Base-by-base conservation (phyloP, 192 early-diverging fungal genomes). In the Spinellus fusiger region DNA sequence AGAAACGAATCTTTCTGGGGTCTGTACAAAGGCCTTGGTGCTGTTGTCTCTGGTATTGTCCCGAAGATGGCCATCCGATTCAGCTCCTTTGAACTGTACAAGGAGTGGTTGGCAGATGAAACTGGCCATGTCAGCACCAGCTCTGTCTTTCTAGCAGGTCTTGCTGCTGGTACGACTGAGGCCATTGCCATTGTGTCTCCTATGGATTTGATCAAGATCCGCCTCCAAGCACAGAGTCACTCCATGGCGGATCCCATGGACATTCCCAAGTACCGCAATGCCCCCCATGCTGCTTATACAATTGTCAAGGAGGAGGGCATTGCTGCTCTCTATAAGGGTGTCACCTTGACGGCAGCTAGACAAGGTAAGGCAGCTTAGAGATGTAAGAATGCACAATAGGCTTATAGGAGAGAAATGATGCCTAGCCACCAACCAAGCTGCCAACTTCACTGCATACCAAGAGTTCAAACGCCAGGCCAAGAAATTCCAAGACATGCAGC, bases 51-150 rank as follows among this genome's bases (percentile, higher is more conserved):
- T 4, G 94, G 96, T 34, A 98, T 98, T 64, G 92, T 98, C 15
- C 96, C 96, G 66, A 98, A 98, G 81, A 96, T 97, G 93, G 96
- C 94, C 23, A 98, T 98, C 68, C 89, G 96, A 48, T 98, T 98
- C 79, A 91, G 89, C 5, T 93, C 90, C 50, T 96, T 98, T 66
- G 93, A 98, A 74, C 79, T 83, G 46, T 98, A 94, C 82, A 96
- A 98, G 78, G 76, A 80, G 8, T 74, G 78, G 63, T 65, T 96
- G 60, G 86, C 89, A 8, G 74, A 86, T 70, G 70, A 67, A 0
- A 82, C 81, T 13, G 88, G 89, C 37, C 72, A 79, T n/a, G 81
- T 87, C 10, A 77, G 74, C 64, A 87, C 89, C 33, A 60, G 55
- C 22, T 85, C 77, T 34, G 88, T 86, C 68, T 92, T 88, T 74